Conservation (phyloP, 2,329 filamentous ascomycete genomes). For the Pyrenophora teres region DNA sequence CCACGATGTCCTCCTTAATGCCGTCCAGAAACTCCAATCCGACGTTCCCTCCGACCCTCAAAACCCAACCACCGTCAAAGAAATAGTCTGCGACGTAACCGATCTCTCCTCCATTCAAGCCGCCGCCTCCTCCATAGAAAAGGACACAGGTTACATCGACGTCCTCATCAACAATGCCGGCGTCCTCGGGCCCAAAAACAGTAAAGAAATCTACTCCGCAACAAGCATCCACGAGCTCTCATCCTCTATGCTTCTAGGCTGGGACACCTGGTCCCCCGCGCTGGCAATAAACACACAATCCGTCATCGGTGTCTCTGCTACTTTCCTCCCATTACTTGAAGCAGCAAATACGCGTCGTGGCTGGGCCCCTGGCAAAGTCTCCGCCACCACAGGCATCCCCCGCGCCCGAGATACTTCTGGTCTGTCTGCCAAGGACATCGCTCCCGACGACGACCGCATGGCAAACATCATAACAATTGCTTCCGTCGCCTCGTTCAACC, state of each 20-base stretch:
- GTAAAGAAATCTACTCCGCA: slow-evolving; percentile 49
- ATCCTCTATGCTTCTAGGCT: slow-evolving; percentile 46
- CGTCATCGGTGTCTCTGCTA: slow-evolving; percentile 51
- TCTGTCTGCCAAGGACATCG: slow-evolving; percentile 23
- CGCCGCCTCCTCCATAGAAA: slow-evolving; percentile 50
- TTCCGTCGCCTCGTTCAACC: slow-evolving; percentile 49
- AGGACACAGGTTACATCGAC: slow-evolving; percentile 55
- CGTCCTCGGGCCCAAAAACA: slow-evolving; percentile 51
- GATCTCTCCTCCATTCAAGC: slow-evolving; percentile 48
- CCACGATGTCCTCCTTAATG: slow-evolving; percentile 48
- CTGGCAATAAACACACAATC: slow-evolving; percentile 53
- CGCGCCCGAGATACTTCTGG: slow-evolving; percentile 30
- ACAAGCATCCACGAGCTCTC: slow-evolving; percentile 51
- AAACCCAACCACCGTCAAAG: slow-evolving; percentile 38
- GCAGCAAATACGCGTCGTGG: slow-evolving; percentile 51
- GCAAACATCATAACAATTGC: slow-evolving; percentile 55
- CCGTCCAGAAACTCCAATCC: slow-evolving; percentile 42
- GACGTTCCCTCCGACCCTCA: slow-evolving; percentile 33
- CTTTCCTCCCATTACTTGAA: slow-evolving; percentile 54
- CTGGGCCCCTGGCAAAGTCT: slow-evolving; percentile 43
- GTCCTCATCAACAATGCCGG: slow-evolving; percentile 60
- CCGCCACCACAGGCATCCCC: slow-evolving; percentile 29
- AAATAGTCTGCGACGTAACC: slow-evolving; percentile 52
- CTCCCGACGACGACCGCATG: slow-evolving; percentile 45
- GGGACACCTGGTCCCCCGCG: slow-evolving; percentile 41